phyloP scores from a whole-genome alignment of 345 rosid genomes.

The Hibiscus mutabilis region DNA sequence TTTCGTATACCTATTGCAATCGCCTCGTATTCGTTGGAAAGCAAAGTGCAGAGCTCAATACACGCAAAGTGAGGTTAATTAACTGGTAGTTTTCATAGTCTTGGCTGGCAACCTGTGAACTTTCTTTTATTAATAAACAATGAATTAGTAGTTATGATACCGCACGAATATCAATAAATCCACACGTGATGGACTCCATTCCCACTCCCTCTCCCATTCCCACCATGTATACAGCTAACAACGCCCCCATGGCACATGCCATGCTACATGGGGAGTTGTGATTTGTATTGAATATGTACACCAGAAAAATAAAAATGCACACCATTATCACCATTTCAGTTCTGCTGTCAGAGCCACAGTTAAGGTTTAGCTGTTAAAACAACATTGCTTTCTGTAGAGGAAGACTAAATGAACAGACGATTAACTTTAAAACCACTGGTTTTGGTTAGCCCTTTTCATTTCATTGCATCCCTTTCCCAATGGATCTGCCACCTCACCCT shows the following conservation, averaged over 20 bases:
- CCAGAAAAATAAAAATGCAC: not conserved
- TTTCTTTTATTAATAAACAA: not conserved
- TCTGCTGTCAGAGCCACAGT: not conserved
- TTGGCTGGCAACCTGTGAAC: not conserved
- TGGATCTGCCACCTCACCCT: slow-evolving; percentile 25
- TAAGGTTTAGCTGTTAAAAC: not conserved
- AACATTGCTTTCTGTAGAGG: not conserved
- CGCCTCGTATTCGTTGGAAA: slow-evolving; percentile 18
- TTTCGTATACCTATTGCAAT: slow-evolving; percentile 12
- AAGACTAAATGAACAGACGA: not conserved
- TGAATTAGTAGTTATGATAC: not conserved
- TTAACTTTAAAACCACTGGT: slow-evolving; percentile 4
- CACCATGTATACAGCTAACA: not conserved
- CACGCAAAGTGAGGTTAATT: not conserved
- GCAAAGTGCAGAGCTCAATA: slow-evolving; percentile 3
- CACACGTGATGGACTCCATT: slow-evolving; percentile 8
- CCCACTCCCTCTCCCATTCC: not conserved
- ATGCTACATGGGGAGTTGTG: not conserved
- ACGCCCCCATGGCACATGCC: not conserved
- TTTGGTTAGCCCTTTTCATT: not conserved
- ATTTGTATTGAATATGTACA: not conserved
- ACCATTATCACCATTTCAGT: not conserved
- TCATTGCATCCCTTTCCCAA: not conserved
- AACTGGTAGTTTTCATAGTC: not conserved
- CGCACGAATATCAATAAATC: slow-evolving; percentile 3